Evolutionary conservation across 352 stramenopile species (phyloP), one percentile per base, ranked within the genome.

Genomic region (Phytophthora citrophthora): DNA sequence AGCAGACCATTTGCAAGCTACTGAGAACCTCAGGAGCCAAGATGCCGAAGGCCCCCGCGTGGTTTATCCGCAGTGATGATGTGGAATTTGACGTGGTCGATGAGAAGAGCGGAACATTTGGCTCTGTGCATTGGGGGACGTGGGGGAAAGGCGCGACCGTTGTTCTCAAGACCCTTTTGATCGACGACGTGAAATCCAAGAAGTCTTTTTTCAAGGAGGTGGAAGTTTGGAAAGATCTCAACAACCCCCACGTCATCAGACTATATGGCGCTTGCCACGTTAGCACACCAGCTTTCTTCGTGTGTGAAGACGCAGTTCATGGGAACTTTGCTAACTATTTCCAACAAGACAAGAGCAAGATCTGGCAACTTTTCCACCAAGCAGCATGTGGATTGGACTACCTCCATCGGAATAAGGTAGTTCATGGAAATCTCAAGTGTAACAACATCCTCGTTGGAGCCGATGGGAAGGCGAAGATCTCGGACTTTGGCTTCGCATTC

Each of bases 351-450:
- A 45, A 48, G 5, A 43, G 31, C 7, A 48, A 61, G 12, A 15
- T 77, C 5, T 76, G 63, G 63, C 57, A 52, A 11, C 57, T 64
- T 9, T 61, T 83, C 16, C 57, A 70, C 34, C 43, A 70, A 24
- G 58, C 58, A 4, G 64, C 63, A 3, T 39, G 71, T 4, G 88
- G 83, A 0, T 55, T 96, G 1, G 31, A 43, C 16, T 95, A 84
- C 53, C 61, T 96, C 7, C 83, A 95, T 65, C 18, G 41, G 1
- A 64, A 73, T 5, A 61, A 65, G 15, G 61, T 88, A 12, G 66
- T 96, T 9, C 86, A 96, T 54, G 78, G 88, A 20, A 88, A 96
- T 58, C 77, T 96, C 27, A 96, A 96, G 66, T 83, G 81, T 44
- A 86, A 77, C 48, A 96, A 96, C 67, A 64, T 96, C 38, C 69